A percentile compares a stretch with the other conserved stretches of the same genome.
Evolutionary conservation across 352 stramenopile genomes (phyloP).

Genomic region (Phytophthora chlamydospora): DNA sequence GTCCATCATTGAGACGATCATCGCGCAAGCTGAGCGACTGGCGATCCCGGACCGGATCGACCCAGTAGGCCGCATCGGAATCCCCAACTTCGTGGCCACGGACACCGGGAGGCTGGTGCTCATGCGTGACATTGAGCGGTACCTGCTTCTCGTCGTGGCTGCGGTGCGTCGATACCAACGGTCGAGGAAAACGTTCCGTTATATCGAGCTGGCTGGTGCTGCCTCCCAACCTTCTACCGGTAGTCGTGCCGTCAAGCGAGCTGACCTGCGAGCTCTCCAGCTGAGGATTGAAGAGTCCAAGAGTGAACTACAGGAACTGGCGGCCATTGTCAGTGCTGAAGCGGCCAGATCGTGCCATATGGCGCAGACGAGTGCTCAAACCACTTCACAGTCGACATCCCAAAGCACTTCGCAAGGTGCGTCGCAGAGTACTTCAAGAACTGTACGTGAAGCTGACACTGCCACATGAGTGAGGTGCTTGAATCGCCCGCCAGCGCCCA

Average conservation of each 20-base stretch:
- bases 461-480: conserved; percentile 13
- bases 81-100: conserved; percentile 36
- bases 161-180: conserved; percentile 41
- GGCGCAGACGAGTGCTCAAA: neutral
- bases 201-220: conserved; percentile 1
- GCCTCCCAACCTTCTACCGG: neutral
- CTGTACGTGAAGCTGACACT: conserved; percentile 29
- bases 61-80: conserved; percentile 26
- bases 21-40: conserved; percentile 26
- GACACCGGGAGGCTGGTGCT: conserved; percentile 22
- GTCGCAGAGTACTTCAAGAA: conserved; percentile 14
- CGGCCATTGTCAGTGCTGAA: conserved; percentile 17
- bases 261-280: conserved; percentile 34
- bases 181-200: conserved; percentile 8
- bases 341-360: conserved; percentile 7
- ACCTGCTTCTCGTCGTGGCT: conserved; percentile 35
- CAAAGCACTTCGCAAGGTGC: neutral
- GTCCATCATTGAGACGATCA: conserved; percentile 31
- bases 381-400: neutral
- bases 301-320: conserved; percentile 33
- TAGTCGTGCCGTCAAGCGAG: conserved; percentile 11
- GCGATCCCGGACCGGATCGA: conserved; percentile 35
- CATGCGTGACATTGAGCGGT: conserved; percentile 38
- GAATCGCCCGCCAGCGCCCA: conserved; percentile 4
- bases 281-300: conserved; percentile 42